Evolutionary conservation across 495 filamentous ascomycete genomes (phyloP), one percentile per base, ranked within the genome.

Genomic region (Penicillium paxilli): DNA sequence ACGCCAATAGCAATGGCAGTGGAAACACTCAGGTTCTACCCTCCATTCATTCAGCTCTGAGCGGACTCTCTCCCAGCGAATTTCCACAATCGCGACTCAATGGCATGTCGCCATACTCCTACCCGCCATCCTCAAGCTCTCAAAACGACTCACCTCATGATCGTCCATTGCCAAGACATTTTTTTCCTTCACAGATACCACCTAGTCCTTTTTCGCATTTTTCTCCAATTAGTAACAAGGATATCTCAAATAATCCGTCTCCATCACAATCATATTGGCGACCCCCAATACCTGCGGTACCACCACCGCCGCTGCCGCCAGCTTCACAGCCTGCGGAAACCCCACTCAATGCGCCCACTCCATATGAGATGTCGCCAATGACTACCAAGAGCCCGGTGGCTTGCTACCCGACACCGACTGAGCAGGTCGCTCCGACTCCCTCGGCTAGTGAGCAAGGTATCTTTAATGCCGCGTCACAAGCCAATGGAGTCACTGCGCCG

Each of bases 371-470:
- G 10, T 60, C 60, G 7, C 57, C 67, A 8, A 55, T 68, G 53
- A 59, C 62, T 4, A 63, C 65, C 5, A 68, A 68, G 38, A 79
- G 70, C 30, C 73, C 73, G 1, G 61, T 65, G 2, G 67, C 66
- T 8, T 64, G 57, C 42, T 79, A 79, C 60, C 75, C 73, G 6
- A 77, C 74, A 1, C 75, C 75, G 8, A 74, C 65, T 8, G 75
- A 77, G 24, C 72, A 67, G 20, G 55, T 68, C 0, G 57, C 59
- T 14, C 32, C 52, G 3, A 32, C 40, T 42, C 40, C 38, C 4
- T 41, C 47, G 11, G 59, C 55, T 0, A 61, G 60, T 37, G 72
- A 74, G 9, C 56, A 64, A 8, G 25, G 52, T 17, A 51, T 62
- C 3, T 66, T 64, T 40, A 58, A 46, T 25, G 53, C 59, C 3